Conservation (phyloP, 805 yeast species). For the Trichomonascus vanleenenianus region DNA sequence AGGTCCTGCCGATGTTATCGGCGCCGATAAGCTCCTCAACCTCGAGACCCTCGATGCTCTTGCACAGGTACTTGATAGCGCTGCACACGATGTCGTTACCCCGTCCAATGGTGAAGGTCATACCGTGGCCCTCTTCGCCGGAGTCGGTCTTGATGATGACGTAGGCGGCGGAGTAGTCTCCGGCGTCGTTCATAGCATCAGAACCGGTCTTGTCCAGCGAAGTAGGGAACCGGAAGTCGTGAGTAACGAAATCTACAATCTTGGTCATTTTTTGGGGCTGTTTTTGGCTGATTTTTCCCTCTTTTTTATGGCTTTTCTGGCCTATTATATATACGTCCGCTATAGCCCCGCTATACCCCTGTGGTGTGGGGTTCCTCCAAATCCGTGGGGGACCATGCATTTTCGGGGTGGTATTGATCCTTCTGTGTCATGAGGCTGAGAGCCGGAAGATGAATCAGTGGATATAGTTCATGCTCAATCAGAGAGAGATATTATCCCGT, state of each 20-base stretch:
- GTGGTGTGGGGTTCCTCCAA: background rate
- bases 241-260: conserved; percentile 27
- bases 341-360: background rate
- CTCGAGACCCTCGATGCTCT: conserved; percentile 29
- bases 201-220: conserved; percentile 34
- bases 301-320: background rate
- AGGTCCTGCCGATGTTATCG: conserved; percentile 34
- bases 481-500: too few species aligned
- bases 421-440: too few species aligned
- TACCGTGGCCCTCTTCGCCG: conserved; percentile 32
- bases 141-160: conserved; percentile 28
- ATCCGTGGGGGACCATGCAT: background rate
- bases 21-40: conserved; percentile 25
- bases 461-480: too few species aligned
- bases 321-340: background rate
- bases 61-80: conserved; percentile 33
- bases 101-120: conserved; percentile 37
- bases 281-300: background rate
- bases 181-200: conserved; percentile 37
- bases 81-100: conserved; percentile 32
- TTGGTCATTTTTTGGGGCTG: conserved; percentile 12
- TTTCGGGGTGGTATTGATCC: background rate
- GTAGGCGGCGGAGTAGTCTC: conserved; percentile 37
- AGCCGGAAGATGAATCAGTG: too few species aligned
- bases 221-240: conserved; percentile 35